phyloP scores from a whole-genome alignment of 257 asterid species.

The Solanum chiquidenum region DNA sequence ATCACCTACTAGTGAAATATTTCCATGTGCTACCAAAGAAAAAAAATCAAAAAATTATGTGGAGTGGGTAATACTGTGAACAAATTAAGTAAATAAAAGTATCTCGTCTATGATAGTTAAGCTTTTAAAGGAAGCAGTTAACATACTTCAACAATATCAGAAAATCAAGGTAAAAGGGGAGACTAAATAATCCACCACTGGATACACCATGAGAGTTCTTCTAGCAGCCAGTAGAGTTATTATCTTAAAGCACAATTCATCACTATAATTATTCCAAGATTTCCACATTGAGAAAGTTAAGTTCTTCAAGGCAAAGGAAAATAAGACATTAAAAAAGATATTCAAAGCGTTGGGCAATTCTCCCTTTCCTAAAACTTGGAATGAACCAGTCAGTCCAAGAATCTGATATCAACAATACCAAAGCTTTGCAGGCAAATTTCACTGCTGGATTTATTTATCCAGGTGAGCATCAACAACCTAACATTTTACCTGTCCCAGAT shows the following conservation, averaged over 20 bases:
- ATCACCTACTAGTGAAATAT: background rate
- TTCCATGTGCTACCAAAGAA: background rate
- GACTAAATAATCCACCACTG: background rate
- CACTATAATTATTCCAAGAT: background rate
- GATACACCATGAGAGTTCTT: background rate
- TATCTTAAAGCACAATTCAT: background rate
- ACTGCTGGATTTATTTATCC: background rate
- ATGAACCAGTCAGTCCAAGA: background rate
- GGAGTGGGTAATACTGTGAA: background rate
- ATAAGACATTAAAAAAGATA: background rate
- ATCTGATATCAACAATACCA: background rate
- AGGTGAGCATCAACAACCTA: background rate
- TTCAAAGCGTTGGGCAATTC: background rate
- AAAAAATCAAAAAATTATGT: background rate
- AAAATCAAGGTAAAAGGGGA: background rate
- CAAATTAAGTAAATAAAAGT: background rate
- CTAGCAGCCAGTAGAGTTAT: background rate
- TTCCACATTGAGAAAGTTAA: background rate
- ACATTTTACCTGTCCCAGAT: slow-evolving; percentile 59
- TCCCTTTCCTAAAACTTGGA: background rate
- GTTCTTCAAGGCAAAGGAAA: background rate
- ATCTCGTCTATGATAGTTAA: background rate
- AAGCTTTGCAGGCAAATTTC: background rate
- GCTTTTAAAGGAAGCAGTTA: background rate
- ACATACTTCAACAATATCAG: background rate